Conservation (phyloP, 2,329 filamentous ascomycete genomes). For the Fusarium incarnatum region DNA sequence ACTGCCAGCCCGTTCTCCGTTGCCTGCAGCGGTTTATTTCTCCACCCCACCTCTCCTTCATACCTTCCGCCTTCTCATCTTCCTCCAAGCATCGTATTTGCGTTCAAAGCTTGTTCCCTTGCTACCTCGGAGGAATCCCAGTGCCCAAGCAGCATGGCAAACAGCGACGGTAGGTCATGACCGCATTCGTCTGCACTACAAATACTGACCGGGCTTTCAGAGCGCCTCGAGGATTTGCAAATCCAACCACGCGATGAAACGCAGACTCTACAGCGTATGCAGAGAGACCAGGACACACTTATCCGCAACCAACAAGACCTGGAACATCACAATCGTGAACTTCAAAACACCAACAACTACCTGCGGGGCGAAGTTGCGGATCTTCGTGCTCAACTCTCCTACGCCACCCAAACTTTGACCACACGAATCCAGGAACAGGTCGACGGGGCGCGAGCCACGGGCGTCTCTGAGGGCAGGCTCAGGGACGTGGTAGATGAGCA, state of each 20-base stretch:
- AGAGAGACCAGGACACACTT: background rate
- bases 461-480: background rate
- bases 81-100: background rate
- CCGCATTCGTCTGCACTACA: background rate
- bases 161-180: background rate
- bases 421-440: background rate
- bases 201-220: background rate
- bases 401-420: background rate
- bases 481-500: background rate
- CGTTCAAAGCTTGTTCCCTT: background rate
- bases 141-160: background rate
- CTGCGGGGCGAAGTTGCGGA: background rate
- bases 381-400: background rate
- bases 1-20: background rate
- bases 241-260: background rate
- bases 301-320: background rate
- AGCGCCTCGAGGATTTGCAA: fast-evolving
- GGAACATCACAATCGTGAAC: background rate
- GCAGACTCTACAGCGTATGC: background rate
- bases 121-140: fast-evolving
- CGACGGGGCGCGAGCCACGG: no score
- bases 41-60: background rate
- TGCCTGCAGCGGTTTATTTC: background rate
- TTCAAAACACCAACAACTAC: background rate
- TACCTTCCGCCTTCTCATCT: background rate